phyloP scores from a whole-genome alignment of 176 grass and related monocot genomes.

The Phyllostachys edulis region DNA sequence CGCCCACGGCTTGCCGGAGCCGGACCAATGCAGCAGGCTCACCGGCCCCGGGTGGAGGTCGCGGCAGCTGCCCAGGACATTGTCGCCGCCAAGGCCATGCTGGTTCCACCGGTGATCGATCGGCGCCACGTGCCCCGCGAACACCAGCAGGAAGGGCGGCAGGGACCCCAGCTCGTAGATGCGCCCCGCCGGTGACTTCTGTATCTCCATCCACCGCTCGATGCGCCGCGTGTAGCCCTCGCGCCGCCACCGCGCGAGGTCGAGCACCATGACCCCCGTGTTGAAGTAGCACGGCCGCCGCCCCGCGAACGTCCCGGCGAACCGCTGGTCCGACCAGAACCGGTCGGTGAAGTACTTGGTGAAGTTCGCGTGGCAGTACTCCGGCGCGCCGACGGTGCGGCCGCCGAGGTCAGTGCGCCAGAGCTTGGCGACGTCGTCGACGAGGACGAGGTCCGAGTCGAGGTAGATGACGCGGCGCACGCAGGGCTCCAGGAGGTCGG shows the following conservation, averaged over 20 bases:
- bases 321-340: conserved; percentile 70
- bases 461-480: conserved; percentile 84
- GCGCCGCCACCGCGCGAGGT: conserved; percentile 63
- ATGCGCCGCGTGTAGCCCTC: conserved; percentile 62
- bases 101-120: conserved; percentile 99
- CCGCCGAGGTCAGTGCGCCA: conserved; percentile 75
- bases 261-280: conserved; percentile 88
- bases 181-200: conserved; percentile 56
- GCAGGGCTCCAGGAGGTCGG: conserved; percentile 75
- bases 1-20: conserved; percentile 88
- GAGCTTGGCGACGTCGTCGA: conserved; percentile 92
- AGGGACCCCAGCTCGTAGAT: conserved; percentile 93
- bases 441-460: conserved; percentile 87
- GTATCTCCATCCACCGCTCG: conserved; percentile 95
- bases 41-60: conserved; percentile 88
- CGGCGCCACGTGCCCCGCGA: conserved; percentile 83
- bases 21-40: conserved; percentile 95
- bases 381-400: conserved; percentile 73
- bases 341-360: conserved; percentile 80
- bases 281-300: conserved; percentile 89
- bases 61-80: conserved; percentile 80
- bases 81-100: conserved; percentile 91
- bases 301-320: conserved; percentile 53
- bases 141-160: conserved; percentile 89
- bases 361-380: conserved; percentile 98